Conservation (phyloP, 2,329 filamentous ascomycete genomes). For the Fusarium luffae region DNA sequence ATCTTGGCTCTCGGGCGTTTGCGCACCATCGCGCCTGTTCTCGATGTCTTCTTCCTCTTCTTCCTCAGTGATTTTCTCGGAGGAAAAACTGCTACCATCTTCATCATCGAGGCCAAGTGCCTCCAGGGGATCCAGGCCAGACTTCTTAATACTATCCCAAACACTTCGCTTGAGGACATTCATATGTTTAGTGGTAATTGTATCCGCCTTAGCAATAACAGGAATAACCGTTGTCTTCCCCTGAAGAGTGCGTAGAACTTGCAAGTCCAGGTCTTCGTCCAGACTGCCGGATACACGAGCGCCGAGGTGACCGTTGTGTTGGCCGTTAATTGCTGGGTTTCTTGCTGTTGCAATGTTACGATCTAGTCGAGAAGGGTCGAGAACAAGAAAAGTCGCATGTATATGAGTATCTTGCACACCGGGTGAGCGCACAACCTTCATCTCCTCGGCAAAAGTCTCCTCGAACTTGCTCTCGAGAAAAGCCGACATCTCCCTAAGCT, state of each 20-base stretch:
- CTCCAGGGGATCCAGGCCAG: slow-evolving; percentile 88
- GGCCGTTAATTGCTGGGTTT: slow-evolving; percentile 62
- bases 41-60: slow-evolving; percentile 49
- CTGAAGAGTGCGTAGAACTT: slow-evolving; percentile 87
- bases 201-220: slow-evolving; percentile 96
- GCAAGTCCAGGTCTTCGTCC: slow-evolving; percentile 89
- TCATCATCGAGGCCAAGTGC: slow-evolving; percentile 84
- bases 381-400: slow-evolving; percentile 90
- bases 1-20: slow-evolving; percentile 49
- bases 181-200: slow-evolving; percentile 96
- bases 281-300: slow-evolving; percentile 72
- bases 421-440: slow-evolving; percentile 94
- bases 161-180: slow-evolving; percentile 88
- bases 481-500: slow-evolving; percentile 87
- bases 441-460: slow-evolving; percentile 96
- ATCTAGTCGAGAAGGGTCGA: slow-evolving; percentile 89
- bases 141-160: slow-evolving; percentile 86
- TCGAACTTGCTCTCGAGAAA: slow-evolving; percentile 99
- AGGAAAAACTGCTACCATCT: slow-evolving; percentile 69
- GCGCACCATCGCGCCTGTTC: slow-evolving; percentile 27
- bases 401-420: slow-evolving; percentile 97
- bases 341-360: slow-evolving; percentile 79
- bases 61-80: slow-evolving; percentile 66
- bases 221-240: slow-evolving; percentile 96
- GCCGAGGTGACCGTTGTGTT: slow-evolving; percentile 58